Evolutionary conservation across 192 early-diverging fungal species (phyloP).

Genomic region (Entrophospora sp.): DNA sequence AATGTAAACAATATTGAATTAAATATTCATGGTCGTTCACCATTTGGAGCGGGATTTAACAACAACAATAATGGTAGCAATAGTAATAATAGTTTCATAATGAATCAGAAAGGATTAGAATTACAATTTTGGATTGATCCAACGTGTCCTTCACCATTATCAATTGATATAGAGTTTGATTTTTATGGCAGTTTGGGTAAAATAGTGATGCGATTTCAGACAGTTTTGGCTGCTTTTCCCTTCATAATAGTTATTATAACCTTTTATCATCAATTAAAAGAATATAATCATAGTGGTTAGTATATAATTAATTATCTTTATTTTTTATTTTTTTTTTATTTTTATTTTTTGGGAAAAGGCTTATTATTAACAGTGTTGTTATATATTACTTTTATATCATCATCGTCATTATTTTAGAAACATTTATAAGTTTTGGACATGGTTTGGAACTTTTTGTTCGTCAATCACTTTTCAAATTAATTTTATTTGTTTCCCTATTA

Average conservation of each 20-base stretch:
- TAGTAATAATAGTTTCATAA: too few relatives aligned
- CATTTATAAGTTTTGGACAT: constrained; percentile 34
- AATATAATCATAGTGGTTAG: constrained; percentile 22
- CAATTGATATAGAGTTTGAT: constrained; percentile 46
- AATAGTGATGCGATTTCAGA: constrained; percentile 61
- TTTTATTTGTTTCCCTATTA: constrained; percentile 24
- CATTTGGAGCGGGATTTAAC: too few relatives aligned
- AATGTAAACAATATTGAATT: constrained; percentile 35
- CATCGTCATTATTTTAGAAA: constrained; percentile 23
- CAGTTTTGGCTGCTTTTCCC: constrained; percentile 56
- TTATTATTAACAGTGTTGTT: too few relatives aligned
- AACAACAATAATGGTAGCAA: too few relatives aligned
- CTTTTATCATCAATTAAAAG: constrained; percentile 35
- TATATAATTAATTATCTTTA: background rate
- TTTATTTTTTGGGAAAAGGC: background rate
- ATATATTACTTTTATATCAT: too few relatives aligned
- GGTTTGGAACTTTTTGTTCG: constrained; percentile 27
- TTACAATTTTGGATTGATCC: constrained; percentile 50
- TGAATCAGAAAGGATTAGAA: constrained; percentile 31
- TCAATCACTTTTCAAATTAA: constrained; percentile 26
- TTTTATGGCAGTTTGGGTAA: constrained; percentile 63
- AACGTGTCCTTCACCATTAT: constrained; percentile 31
- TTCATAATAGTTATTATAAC: constrained; percentile 55
- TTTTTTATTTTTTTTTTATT: background rate
- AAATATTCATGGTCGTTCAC: constrained; percentile 42